Conservation (phyloP, 345 rosid species). For the Bretschneidera sinensis region DNA sequence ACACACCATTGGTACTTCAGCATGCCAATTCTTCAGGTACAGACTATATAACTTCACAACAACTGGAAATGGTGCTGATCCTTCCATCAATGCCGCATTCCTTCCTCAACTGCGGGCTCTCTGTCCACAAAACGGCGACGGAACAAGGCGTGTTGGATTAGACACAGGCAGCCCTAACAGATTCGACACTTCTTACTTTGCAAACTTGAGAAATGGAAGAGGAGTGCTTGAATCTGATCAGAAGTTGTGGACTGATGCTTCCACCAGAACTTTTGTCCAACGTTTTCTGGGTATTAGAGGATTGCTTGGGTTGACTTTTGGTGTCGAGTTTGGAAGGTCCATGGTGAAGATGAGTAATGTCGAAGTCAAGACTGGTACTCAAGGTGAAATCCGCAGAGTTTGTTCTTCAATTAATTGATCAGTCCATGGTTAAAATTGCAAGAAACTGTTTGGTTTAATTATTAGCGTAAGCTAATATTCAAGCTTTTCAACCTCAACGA, state of each 20-base stretch:
- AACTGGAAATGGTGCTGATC: constrained; percentile 15
- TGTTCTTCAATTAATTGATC: constrained; percentile 24
- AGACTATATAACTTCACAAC: constrained; percentile 18
- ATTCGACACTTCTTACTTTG: constrained; percentile 21
- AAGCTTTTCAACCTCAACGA: no score
- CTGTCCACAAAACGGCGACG: constrained; percentile 13
- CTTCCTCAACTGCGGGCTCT: constrained; percentile 15
- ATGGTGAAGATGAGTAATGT: constrained; percentile 44
- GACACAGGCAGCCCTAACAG: constrained; percentile 20
- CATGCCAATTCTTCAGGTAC: constrained; percentile 13
- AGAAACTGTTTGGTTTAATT: no score
- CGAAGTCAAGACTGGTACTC: constrained; percentile 20
- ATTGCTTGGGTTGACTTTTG: constrained; percentile 3
- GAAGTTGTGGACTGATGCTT: constrained; percentile 14
- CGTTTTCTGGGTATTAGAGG: constrained; percentile 1
- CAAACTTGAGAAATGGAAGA: constrained; percentile 16
- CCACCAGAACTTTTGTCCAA: constrained; percentile 6
- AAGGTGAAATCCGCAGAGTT: constrained; percentile 27
- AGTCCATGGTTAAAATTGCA: no score
- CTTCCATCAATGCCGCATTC: constrained; percentile 10
- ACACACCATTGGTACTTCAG: constrained; percentile 27
- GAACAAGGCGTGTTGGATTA: constrained; percentile 12
- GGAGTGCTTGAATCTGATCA: constrained; percentile 25
- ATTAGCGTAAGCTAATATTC: no score
- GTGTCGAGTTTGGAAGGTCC: constrained; percentile 27